Evolutionary conservation across 352 stramenopile species (phyloP).

Genomic region (Globisporangium apiculatum): DNA sequence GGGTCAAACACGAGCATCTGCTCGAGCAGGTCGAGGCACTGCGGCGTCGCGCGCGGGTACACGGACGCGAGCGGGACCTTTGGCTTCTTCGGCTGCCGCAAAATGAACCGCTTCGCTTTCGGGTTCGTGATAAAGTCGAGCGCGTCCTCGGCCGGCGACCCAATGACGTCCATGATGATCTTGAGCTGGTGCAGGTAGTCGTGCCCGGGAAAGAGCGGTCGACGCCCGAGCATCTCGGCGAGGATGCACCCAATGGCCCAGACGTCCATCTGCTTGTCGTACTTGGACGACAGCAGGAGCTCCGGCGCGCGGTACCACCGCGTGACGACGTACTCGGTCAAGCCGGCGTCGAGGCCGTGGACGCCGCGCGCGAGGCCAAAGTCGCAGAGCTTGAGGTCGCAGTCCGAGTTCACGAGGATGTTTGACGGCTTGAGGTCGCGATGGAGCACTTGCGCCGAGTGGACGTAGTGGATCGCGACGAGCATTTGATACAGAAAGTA

Average conservation of each 20-base stretch:
- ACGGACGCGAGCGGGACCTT: slow-evolving; percentile 77
- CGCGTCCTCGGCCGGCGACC: slow-evolving; percentile 66
- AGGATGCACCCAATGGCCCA: slow-evolving; percentile 87
- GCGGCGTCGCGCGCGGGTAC: slow-evolving; percentile 75
- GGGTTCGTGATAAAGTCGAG: slow-evolving; percentile 88
- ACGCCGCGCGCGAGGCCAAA: slow-evolving; percentile 73
- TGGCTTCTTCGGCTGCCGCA: slow-evolving; percentile 83
- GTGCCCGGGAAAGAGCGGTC: slow-evolving; percentile 80
- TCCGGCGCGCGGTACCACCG: slow-evolving; percentile 91
- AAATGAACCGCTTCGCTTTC: slow-evolving; percentile 85
- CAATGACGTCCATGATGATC: slow-evolving; percentile 88
- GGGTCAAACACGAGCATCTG: slow-evolving; percentile 94
- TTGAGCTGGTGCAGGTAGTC: slow-evolving; percentile 87
- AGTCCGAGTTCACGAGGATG: slow-evolving; percentile 77
- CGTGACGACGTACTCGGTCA: slow-evolving; percentile 90
- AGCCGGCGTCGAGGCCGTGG: slow-evolving; percentile 61
- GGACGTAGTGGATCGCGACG: slow-evolving; percentile 70
- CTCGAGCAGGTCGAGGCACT: slow-evolving; percentile 87
- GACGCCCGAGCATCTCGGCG: slow-evolving; percentile 78
- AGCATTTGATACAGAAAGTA: slow-evolving; percentile 82
- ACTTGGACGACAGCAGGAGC: slow-evolving; percentile 87
- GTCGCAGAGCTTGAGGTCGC: slow-evolving; percentile 75
- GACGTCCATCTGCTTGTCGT: slow-evolving; percentile 86
- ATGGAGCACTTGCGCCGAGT: slow-evolving; percentile 73
- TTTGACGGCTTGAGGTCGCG: slow-evolving; percentile 76